Base-by-base conservation (phyloP, 2,329 filamentous ascomycete species). In the Ophiostoma himal-ulmi region DNA sequence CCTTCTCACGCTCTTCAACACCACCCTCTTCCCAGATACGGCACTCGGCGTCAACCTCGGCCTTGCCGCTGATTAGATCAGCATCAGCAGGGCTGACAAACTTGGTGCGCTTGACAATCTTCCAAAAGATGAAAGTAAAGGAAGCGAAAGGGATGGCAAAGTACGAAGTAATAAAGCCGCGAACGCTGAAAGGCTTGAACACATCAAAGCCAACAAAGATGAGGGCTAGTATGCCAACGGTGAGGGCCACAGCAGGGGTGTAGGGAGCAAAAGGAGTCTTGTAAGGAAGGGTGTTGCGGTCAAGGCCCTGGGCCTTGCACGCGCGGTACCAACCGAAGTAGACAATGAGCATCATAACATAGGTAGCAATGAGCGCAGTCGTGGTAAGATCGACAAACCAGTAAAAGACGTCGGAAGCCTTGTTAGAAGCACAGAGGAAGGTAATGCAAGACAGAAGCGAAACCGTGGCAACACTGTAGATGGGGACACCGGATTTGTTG, bases 31-130 rank as follows among this genome's bases (percentile, higher is more conserved):
- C 70, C 71, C 71, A 72, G 11, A 64, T 48, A 68, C 78, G 77
- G 48, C 86, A 84, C 74, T 88, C 88, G 0, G 81, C 82, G 6
- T 71, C 70, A 36, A 77, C 73, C 20, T 68, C 34, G 11, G 71
- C 72, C n/a, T 71, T 62, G 68, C 76, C 75, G 75, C 75, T 76
- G 14, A 75, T 64, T 41, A 76, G 71, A 67, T 76, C 75, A 3
- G 74, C 74, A 48, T 76, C 72, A 34, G 70, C 69, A 1, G 73
- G 69, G 0, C 68, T 71, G 2, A 68, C 37, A 22, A 70, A 79
- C 71, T 82, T 82, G 1, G 88, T 91, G 70, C 80, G 81, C 80
- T 88, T 87, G 76, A 87, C 22, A 1, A 91, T 6, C 79, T 91
- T 92, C 87, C 88, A 91, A 74, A 81, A 81, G 22, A 84, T 68